phyloP scores from a whole-genome alignment of 805 yeast genomes.

The Lipomyces sp. region DNA sequence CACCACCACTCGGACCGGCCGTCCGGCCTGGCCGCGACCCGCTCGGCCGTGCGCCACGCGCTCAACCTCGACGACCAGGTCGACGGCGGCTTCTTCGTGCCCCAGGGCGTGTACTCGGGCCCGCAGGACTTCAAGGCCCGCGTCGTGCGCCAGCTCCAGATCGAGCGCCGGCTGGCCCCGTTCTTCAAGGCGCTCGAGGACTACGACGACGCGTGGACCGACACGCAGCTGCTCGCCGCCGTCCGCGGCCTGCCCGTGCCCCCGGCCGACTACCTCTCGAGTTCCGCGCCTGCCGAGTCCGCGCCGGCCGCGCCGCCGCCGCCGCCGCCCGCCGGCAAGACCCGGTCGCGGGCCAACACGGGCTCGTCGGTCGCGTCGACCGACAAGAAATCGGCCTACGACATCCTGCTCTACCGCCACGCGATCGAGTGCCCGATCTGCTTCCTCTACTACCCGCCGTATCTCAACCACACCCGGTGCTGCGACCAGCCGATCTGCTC shows the following conservation, averaged over 20 bases:
- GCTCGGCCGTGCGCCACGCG: constrained; percentile 23
- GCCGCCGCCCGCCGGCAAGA: neutral
- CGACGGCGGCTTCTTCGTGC: constrained; percentile 93
- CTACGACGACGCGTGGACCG: constrained; percentile 67
- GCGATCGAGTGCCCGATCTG: constrained; percentile 92
- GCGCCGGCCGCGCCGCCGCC: constrained; percentile 3
- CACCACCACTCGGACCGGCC: neutral
- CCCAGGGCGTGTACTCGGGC: constrained; percentile 78
- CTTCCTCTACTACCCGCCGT: constrained; percentile 77
- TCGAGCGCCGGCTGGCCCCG: constrained; percentile 75
- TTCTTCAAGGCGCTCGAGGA: constrained; percentile 88
- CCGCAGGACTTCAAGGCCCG: constrained; percentile 72
- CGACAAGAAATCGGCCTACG: constrained; percentile 24
- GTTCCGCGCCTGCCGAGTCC: neutral
- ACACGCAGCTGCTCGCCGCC: constrained; percentile 56
- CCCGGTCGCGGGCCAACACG: constrained; percentile 24
- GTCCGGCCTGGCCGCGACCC: constrained; percentile 9
- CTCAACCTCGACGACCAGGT: constrained; percentile 43
- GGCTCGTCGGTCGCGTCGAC: constrained; percentile 11
- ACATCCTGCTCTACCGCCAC: constrained; percentile 59
- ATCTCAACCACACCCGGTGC: constrained; percentile 76
- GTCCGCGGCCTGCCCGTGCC: constrained; percentile 35
- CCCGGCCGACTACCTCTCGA: constrained; percentile 7
- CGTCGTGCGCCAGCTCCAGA: constrained; percentile 59
- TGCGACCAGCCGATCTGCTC: constrained; percentile 92